phyloP scores from a whole-genome alignment of 73 alveolate species.

The Stentor roeselii region DNA sequence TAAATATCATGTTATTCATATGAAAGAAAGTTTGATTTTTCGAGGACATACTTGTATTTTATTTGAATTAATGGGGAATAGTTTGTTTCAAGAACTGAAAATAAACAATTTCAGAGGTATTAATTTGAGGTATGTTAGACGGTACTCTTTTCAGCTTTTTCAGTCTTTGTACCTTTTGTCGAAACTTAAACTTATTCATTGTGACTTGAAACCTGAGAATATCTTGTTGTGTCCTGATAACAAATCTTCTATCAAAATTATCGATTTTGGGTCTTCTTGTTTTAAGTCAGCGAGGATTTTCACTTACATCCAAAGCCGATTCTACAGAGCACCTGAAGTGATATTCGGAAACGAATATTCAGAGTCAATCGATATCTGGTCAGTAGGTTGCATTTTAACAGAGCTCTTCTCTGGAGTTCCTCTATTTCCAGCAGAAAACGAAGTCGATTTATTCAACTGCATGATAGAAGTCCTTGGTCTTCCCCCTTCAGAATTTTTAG shows the following conservation, averaged over 20 bases:
- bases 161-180: constrained; percentile 48
- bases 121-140: constrained; percentile 49
- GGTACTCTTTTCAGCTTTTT: constrained; percentile 66
- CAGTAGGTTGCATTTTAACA: constrained; percentile 88
- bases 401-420: constrained; percentile 74
- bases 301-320: constrained; percentile 88
- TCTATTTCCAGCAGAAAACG: constrained; percentile 70
- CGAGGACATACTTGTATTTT: constrained; percentile 59
- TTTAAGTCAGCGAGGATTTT: constrained; percentile 58
- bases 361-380: constrained; percentile 94
- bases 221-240: constrained; percentile 52
- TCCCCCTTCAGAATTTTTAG: constrained; percentile 41
- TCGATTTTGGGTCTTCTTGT: constrained; percentile 86
- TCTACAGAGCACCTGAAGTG: constrained; percentile 96
- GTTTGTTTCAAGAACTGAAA: constrained; percentile 66
- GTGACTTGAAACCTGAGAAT: constrained; percentile 91
- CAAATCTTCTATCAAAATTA: constrained; percentile 65
- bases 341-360: constrained; percentile 90
- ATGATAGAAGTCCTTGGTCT: constrained; percentile 59
- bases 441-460: constrained; percentile 47
- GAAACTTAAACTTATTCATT: constrained; percentile 67
- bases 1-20: constrained; percentile 48
- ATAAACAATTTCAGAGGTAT: constrained; percentile 65
- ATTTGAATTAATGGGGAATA: constrained; percentile 64
- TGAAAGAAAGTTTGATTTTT: constrained; percentile 51